phyloP scores from a whole-genome alignment of 768 basidiomycete species.

The Pholiota microspora region DNA sequence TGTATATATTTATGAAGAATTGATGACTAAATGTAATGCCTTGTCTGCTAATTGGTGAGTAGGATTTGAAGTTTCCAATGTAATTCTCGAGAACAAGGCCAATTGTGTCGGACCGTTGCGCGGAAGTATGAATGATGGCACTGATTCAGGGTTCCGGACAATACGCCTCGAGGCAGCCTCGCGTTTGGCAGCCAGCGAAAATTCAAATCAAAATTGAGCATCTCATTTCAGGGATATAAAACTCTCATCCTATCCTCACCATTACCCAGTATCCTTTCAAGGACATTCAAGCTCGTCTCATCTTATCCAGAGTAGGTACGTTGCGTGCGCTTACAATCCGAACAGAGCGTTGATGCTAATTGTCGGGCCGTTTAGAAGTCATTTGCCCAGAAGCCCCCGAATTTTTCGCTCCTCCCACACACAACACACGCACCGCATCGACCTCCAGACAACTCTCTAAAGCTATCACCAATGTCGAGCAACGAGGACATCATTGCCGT shows the following conservation, averaged over 20 bases:
- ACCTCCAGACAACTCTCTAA: neutral
- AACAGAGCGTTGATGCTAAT: neutral
- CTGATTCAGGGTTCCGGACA: constrained; percentile 7
- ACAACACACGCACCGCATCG: neutral
- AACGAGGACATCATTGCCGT: constrained; percentile 1
- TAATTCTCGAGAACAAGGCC: too few species aligned
- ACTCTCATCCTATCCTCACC: neutral
- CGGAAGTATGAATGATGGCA: too few species aligned
- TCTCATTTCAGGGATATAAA: constrained; percentile 8
- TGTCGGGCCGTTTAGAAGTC: neutral
- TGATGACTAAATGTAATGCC: too few species aligned
- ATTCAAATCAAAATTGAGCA: neutral
- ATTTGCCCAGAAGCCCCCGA: neutral
- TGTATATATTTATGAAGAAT: too few species aligned
- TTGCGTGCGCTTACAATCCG: neutral
- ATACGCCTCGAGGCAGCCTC: constrained; percentile 10
- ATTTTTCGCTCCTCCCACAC: neutral
- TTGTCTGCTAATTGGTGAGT: too few species aligned
- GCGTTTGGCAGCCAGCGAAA: neutral
- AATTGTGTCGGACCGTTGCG: too few species aligned
- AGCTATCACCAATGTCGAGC: neutral
- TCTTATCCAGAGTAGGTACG: neutral
- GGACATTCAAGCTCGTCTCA: neutral
- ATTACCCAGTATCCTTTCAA: neutral
- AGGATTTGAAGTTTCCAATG: too few species aligned